Evolutionary conservation across 164 flowering plant species (phyloP), one percentile per base, ranked within the genome.

Genomic region (Houttuynia cordata): DNA sequence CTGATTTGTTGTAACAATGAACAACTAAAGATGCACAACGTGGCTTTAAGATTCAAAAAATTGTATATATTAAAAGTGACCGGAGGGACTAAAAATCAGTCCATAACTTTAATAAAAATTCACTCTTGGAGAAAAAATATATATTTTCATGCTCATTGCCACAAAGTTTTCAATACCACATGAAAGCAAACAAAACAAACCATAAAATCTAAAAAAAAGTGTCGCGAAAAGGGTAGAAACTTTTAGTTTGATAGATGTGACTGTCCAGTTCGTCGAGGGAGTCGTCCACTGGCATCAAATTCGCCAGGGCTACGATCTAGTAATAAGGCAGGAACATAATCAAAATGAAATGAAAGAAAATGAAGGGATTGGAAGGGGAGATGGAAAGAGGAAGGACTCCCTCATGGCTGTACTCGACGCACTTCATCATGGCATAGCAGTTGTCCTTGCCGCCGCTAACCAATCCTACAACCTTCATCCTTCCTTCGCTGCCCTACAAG

Each of bases 371-470:
- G 7, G 20, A 8, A 53, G 53, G 42, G n/a, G 47, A 37, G n/a
- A 24, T 39, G 51, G 22, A 60, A 54, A 42, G 14, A 10, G 49
- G 17, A 42, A 10, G 12, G 49, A 1, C 30, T 7, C 8, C 97
- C 97, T 89, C 68, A 57, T 92, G 97, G 34, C 96, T 96, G 41
- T 84, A 90, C 19, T 82, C 75, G 66, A 86, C 63, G 71, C 90
- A 86, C 63, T 87, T 86, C 90, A 89, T 86, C 97, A 87, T 90
- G 53, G 96, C 96, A 57, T 75, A 92, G 75, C 97, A 89, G 72
- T 97, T 92, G 64, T 90, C 98, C 67, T 92, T 92, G 71, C 98
- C 97, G 64, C 98, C 98, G 65, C 97, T 92, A 0, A 92, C 85
- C 39, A 92, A 63, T 8, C 85, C 98, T 68, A 89, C 98, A 57